Conservation (phyloP, 768 basidiomycete species). For the Boletus eberwhitei region DNA sequence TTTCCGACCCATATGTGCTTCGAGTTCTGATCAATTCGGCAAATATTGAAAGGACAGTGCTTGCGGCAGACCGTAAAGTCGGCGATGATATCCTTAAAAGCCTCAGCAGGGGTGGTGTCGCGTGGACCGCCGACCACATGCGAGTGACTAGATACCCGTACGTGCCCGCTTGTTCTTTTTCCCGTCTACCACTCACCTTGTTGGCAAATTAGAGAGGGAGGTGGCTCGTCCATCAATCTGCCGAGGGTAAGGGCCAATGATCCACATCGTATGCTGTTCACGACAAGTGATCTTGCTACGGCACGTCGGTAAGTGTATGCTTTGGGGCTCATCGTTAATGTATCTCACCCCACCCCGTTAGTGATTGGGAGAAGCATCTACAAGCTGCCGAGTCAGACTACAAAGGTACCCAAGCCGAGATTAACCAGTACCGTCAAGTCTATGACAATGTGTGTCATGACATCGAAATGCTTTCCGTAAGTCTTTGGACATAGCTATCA, state of each 20-base stretch:
- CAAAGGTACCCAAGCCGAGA: slow-evolving; percentile 25
- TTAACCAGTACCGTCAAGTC: slow-evolving; percentile 26
- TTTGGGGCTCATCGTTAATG: background rate
- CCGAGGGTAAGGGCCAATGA: slow-evolving; percentile 30
- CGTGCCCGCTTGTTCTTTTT: slow-evolving; percentile 23
- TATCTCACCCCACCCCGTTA: slow-evolving; percentile 21
- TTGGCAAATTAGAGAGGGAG: slow-evolving; percentile 54
- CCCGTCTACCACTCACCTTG: background rate
- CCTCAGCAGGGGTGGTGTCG: slow-evolving; percentile 49
- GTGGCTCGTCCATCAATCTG: slow-evolving; percentile 50
- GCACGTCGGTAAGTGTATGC: slow-evolving; percentile 43
- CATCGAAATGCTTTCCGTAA: slow-evolving; percentile 35
- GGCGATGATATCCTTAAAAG: slow-evolving; percentile 52
- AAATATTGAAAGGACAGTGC: slow-evolving; percentile 67
- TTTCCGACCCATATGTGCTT: slow-evolving; percentile 68
- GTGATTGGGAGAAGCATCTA: slow-evolving; percentile 45
- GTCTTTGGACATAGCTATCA: slow-evolving; percentile 4
- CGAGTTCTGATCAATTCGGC: slow-evolving; percentile 78
- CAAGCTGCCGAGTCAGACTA: slow-evolving; percentile 38
- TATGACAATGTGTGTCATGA: slow-evolving; percentile 31
- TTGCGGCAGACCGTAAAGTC: slow-evolving; percentile 60
- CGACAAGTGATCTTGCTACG: slow-evolving; percentile 46
- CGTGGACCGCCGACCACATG: slow-evolving; percentile 64
- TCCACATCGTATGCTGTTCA: slow-evolving; percentile 47
- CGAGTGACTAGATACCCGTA: slow-evolving; percentile 63